phyloP scores from a whole-genome alignment of 192 early-diverging fungal species.

The Umbelopsis isabellina region DNA sequence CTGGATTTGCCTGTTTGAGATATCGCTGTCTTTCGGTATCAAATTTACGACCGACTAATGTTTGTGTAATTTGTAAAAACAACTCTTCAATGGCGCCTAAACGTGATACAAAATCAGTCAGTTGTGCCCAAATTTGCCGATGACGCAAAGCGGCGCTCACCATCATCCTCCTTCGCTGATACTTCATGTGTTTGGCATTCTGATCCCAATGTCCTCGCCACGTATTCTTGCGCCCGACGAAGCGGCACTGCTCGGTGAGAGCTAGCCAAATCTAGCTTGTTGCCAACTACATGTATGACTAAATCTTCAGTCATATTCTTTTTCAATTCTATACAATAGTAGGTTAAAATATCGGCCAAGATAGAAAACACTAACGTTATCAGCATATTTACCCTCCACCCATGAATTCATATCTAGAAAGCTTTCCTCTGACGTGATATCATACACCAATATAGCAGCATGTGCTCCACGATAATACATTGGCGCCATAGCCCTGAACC shows the following conservation, averaged over 20 bases:
- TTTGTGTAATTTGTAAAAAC: conserved; percentile 53
- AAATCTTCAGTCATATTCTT: conserved; percentile 68
- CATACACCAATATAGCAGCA: conserved; percentile 74
- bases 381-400: conserved; percentile 49
- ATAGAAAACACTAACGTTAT: not conserved
- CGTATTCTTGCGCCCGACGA: conserved; percentile 62
- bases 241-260: conserved; percentile 61
- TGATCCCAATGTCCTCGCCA: conserved; percentile 59
- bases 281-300: conserved; percentile 73
- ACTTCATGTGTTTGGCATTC: conserved; percentile 69
- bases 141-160: conserved; percentile 31
- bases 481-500: conserved; percentile 77
- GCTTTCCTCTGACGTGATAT: conserved; percentile 72
- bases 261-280: conserved; percentile 70
- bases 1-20: conserved; percentile 16
- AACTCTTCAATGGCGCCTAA: conserved; percentile 54
- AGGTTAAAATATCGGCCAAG: not conserved
- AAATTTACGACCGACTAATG: conserved; percentile 40
- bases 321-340: conserved; percentile 51
- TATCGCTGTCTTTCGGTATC: conserved; percentile 21
- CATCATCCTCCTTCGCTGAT: conserved; percentile 74
- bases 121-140: not conserved
- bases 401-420: conserved; percentile 71
- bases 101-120: not conserved
- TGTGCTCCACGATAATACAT: conserved; percentile 79